Evolutionary conservation across 208 protist species (phyloP), one percentile per base, ranked within the genome.

Genomic region (Novymonas esmeraldas): DNA sequence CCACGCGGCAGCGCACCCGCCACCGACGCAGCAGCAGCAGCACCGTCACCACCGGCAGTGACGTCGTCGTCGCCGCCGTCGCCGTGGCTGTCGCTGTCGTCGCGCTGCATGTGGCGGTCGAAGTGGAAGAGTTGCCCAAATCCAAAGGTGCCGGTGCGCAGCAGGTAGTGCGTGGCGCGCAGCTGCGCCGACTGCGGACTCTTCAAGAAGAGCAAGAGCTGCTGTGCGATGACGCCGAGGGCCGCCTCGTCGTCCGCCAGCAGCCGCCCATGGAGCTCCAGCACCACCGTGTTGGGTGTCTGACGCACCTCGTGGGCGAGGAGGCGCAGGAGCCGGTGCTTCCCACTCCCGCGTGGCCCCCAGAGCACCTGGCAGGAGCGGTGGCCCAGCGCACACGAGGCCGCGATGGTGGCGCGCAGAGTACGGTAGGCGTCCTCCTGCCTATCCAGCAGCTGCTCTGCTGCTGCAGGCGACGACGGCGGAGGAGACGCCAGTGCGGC

Each of bases 81-180:
- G 38, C 55, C 45, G 26, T 59, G 36, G 16, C 33, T 49, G 57
- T 42, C 34, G 64, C 58, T 55, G 18, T 45, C 52, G 7, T 63
- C 50, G 16, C 57, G 46, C 34, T 60, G 42, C 54, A 84, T 62
- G 22, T 63, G 68, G 28, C 73, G 78, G 10, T 79, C 57, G 54
- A 88, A 95, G n/a, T 76, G 68, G 72, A 95, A 95, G 13, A 95
- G 67, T 39, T 69, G 56, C 13, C 89, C 89, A 83, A 95, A 95
- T 18, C 86, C 82, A 77, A 95, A 93, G 0, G 57, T 77, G 39
- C 89, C 89, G 24, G 57, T 84, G 14, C 72, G 76, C 29, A 95
- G 78, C 5, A 78, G 78, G 51, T 73, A 78, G 56, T 92, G 82
- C 44, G 57, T 55, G 2, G 75, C 76, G 2, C 85, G 84, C 13